Evolutionary conservation across 495 filamentous ascomycete genomes (phyloP).

Genomic region (Xylaria scruposa): DNA sequence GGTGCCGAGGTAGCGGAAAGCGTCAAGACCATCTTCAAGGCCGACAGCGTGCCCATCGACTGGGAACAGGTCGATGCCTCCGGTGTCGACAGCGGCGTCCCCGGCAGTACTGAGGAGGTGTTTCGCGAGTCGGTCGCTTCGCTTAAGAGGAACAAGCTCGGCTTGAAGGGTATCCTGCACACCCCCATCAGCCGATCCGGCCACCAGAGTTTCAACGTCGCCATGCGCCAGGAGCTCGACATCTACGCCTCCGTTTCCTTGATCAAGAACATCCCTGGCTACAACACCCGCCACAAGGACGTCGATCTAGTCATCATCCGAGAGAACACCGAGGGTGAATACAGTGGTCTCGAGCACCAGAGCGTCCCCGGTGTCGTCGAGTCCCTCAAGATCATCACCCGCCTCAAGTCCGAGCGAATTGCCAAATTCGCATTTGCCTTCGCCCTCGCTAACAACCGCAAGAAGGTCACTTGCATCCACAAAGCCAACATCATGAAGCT

Average conservation of each 20-base stretch:
- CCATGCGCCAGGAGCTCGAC: conserved; percentile 96
- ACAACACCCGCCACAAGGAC: conserved; percentile 93
- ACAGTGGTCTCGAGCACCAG: conserved; percentile 98
- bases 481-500: conserved; percentile 99
- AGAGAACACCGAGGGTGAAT: conserved; percentile 99
- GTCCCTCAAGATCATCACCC: conserved; percentile 99
- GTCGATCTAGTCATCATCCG: conserved; percentile 99
- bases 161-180: conserved; percentile 95
- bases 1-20: conserved; percentile 97
- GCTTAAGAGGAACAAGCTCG: conserved; percentile 96
- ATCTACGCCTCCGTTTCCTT: conserved; percentile 98
- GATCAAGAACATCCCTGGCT: conserved; percentile 99
- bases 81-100: conserved; percentile 76
- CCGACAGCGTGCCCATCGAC: conserved; percentile 96
- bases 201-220: conserved; percentile 99
- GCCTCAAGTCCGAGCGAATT: conserved; percentile 97
- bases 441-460: conserved; percentile 95
- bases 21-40: conserved; percentile 99
- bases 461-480: conserved; percentile 99
- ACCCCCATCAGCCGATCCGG: conserved; percentile 96
- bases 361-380: conserved; percentile 96
- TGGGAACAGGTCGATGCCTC: conserved; percentile 99
- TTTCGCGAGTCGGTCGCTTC: conserved; percentile 95
- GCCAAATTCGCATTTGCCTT: conserved; percentile 98
- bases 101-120: conserved; percentile 90